Evolutionary conservation across 2,329 filamentous ascomycete species (phyloP).

Genomic region (Leptographium wingfieldii): DNA sequence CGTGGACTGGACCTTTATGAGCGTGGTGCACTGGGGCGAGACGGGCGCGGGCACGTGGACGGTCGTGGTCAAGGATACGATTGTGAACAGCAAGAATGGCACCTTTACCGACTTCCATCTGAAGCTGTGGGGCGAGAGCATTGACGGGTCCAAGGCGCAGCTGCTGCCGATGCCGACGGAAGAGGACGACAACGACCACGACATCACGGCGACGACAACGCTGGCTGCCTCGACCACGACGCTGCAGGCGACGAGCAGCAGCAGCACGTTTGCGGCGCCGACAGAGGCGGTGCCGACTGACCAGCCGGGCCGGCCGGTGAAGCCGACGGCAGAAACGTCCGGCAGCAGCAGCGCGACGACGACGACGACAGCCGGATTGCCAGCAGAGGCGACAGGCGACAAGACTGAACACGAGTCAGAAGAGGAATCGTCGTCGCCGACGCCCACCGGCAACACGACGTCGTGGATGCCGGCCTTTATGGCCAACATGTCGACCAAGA

Average conservation of each 20-base stretch:
- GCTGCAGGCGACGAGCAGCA: slow-evolving; percentile 23
- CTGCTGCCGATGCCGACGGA: slow-evolving; percentile 72
- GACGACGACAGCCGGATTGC: not conserved
- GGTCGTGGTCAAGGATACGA: slow-evolving; percentile 74
- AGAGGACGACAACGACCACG: slow-evolving; percentile 73
- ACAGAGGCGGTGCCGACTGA: slow-evolving; percentile 38
- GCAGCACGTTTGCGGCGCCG: slow-evolving; percentile 25
- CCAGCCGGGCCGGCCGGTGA: slow-evolving; percentile 50
- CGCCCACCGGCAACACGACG: slow-evolving; percentile 27
- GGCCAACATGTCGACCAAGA: slow-evolving; percentile 73
- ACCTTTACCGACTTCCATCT: slow-evolving; percentile 84
- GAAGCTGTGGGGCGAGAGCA: slow-evolving; percentile 84
- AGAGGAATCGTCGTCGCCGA: slow-evolving; percentile 12
- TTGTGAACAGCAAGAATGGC: slow-evolving; percentile 63
- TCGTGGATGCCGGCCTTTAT: slow-evolving; percentile 77
- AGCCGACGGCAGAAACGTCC: slow-evolving; percentile 20
- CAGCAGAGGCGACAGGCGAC: not conserved
- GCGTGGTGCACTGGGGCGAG: slow-evolving; percentile 93
- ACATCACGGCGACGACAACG: slow-evolving; percentile 50
- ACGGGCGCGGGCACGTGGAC: slow-evolving; percentile 81
- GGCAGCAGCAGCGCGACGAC: not conserved
- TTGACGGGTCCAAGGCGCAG: slow-evolving; percentile 59
- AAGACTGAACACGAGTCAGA: slow-evolving; percentile 18
- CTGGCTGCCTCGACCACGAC: slow-evolving; percentile 50
- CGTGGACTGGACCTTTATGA: slow-evolving; percentile 98